phyloP scores from a whole-genome alignment of 2,329 filamentous ascomycete species.

The Penicillium paneum region DNA sequence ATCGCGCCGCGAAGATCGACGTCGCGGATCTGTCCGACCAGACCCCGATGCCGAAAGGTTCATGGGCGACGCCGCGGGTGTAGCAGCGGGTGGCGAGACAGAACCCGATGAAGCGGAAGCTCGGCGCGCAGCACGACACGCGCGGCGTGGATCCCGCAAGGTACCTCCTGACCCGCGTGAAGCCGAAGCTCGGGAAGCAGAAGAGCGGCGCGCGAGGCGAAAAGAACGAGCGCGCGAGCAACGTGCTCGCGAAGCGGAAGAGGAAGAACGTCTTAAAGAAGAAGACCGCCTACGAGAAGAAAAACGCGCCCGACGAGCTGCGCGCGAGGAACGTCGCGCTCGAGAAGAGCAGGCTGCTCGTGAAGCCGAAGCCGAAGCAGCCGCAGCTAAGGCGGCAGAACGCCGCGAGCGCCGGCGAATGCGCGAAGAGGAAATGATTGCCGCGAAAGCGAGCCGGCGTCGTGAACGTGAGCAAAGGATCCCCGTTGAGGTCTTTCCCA shows the following conservation, averaged over 20 bases:
- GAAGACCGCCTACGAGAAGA: conserved; percentile 2
- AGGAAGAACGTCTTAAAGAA: conserved; percentile 21
- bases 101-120: conserved; percentile 57
- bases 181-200: conserved; percentile 39
- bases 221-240: conserved; percentile 35
- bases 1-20: conserved; percentile 36
- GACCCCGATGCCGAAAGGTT: conserved; percentile 52
- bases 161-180: conserved; percentile 36
- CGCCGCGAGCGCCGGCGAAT: conserved; percentile 41
- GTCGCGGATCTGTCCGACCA: conserved; percentile 41
- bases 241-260: conserved; percentile 47
- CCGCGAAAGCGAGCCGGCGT: conserved; percentile 32
- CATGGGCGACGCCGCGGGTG: conserved; percentile 41
- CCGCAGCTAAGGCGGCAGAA: conserved; percentile 39
- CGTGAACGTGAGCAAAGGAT: conserved; percentile 32
- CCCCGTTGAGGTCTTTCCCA: conserved; percentile 25
- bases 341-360: conserved; percentile 26
- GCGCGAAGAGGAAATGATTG: conserved; percentile 33
- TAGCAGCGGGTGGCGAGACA: conserved; percentile 34
- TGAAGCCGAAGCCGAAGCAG: conserved; percentile 28
- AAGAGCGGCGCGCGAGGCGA: conserved; percentile 34
- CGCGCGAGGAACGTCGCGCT: conserved; percentile 33
- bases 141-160: conserved; percentile 46
- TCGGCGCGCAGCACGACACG: conserved; percentile 60
- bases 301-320: conserved; percentile 57